Conservation (phyloP, 2,329 filamentous ascomycete species). For the Ilyonectria destructans region DNA sequence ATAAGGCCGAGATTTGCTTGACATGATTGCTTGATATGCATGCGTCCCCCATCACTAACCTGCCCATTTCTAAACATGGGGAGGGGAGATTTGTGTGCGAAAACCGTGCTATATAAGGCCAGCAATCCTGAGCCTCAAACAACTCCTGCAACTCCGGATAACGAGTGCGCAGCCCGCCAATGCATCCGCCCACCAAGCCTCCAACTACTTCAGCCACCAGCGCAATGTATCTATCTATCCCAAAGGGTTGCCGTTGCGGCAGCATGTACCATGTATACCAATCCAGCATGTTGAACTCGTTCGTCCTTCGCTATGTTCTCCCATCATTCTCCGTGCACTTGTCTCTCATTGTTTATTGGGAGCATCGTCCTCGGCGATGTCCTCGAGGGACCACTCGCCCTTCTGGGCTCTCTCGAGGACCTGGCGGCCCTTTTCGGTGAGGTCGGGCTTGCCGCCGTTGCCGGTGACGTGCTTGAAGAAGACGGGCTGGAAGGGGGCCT, state of each 20-base stretch:
- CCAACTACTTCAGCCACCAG: conserved; percentile 31
- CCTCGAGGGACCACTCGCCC: conserved; percentile 67
- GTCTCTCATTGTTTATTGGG: background rate
- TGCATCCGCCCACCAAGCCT: conserved; percentile 30
- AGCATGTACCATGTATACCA: conserved; percentile 43
- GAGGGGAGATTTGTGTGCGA: conserved; percentile 33
- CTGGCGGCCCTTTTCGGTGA: conserved; percentile 68
- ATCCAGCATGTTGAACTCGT: conserved; percentile 34
- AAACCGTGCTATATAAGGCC: conserved; percentile 40
- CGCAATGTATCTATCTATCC: conserved; percentile 48
- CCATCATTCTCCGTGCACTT: conserved; percentile 7
- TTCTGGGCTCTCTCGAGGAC: conserved; percentile 69
- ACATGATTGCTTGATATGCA: conserved; percentile 16
- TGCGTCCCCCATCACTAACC: conserved; percentile 12
- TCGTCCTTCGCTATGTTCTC: conserved; percentile 15
- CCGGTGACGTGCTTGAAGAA: conserved; percentile 82
- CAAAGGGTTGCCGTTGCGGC: conserved; percentile 47
- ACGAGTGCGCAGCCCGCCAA: conserved; percentile 51
- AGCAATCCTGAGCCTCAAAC: conserved; percentile 44
- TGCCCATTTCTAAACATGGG: conserved; percentile 14
- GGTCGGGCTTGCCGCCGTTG: conserved; percentile 70
- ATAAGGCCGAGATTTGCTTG: conserved; percentile 6
- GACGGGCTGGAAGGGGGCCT: conserved; percentile 84
- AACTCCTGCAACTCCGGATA: conserved; percentile 51
- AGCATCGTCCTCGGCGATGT: conserved; percentile 52